These are phyloP conservation scores for Aspergillus neoniger DNA, from an alignment of 2,329 filamentous ascomycete genomes.

Conservation along the genomic window DNA sequence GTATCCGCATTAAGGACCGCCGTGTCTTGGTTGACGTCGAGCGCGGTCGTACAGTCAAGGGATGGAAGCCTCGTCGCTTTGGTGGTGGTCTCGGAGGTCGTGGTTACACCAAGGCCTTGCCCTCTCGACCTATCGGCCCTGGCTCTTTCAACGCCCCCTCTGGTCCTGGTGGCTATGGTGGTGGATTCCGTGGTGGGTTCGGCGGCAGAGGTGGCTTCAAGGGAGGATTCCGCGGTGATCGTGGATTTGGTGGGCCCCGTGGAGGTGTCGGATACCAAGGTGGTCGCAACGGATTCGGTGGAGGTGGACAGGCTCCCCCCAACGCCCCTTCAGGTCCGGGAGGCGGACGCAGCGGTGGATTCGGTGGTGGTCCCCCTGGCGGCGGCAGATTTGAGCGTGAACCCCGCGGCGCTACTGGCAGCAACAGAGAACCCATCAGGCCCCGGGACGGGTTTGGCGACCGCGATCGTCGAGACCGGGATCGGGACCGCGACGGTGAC, in stretches of 20 bases:
- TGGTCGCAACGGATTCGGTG: constrained; percentile 54
- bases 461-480: constrained; percentile 46
- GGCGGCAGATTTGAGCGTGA: constrained; percentile 53
- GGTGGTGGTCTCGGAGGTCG: constrained; percentile 91
- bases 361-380: constrained; percentile 38
- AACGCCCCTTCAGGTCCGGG: constrained; percentile 57
- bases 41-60: constrained; percentile 87
- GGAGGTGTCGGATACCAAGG: constrained; percentile 61
- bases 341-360: constrained; percentile 56
- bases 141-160: constrained; percentile 58
- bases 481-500: constrained; percentile 58
- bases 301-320: constrained; percentile 50
- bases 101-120: constrained; percentile 82
- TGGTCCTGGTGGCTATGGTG: constrained; percentile 59
- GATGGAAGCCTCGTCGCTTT: constrained; percentile 88
- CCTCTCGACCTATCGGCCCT: constrained; percentile 69
- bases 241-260: constrained; percentile 50
- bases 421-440: constrained; percentile 82
- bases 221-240: constrained; percentile 55
- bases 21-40: constrained; percentile 94
- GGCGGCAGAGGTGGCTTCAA: constrained; percentile 54
- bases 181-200: constrained; percentile 59
- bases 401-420: constrained; percentile 62
- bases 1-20: constrained; percentile 88
- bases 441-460: constrained; percentile 62